Conservation (phyloP, 2,329 filamentous ascomycete genomes). For the Gaeumannomyces tritici region DNA sequence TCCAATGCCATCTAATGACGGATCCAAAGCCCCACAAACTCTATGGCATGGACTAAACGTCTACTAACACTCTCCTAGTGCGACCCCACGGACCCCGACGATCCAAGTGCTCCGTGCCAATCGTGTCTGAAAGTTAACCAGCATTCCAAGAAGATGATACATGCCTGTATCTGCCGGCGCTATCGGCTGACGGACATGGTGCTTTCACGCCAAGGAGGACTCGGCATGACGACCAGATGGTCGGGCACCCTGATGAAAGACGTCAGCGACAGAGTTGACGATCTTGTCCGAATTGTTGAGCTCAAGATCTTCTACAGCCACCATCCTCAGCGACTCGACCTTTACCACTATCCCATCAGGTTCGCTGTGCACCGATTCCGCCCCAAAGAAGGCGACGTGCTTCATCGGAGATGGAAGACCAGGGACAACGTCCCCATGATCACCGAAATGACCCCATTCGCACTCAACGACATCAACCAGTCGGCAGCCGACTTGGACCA, state of each 20-base stretch:
- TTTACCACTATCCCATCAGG: conserved; percentile 24
- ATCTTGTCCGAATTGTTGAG: conserved; percentile 21
- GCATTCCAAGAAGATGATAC: conserved; percentile 36
- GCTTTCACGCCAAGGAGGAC: conserved; percentile 31
- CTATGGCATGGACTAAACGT: background rate
- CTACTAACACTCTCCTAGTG: conserved; percentile 2
- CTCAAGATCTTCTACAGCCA: conserved; percentile 19
- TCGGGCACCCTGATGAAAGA: conserved; percentile 28
- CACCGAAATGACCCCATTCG: conserved; percentile 26
- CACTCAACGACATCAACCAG: conserved; percentile 25
- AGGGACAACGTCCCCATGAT: conserved; percentile 13
- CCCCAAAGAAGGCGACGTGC: conserved; percentile 25
- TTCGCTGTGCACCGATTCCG: conserved; percentile 32
- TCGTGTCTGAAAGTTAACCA: conserved; percentile 27
- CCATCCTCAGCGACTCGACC: conserved; percentile 19
- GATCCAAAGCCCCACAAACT: background rate
- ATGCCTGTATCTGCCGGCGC: conserved; percentile 32
- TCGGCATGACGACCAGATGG: conserved; percentile 34
- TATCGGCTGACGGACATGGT: conserved; percentile 30
- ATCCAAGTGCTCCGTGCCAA: conserved; percentile 18
- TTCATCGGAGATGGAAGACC: conserved; percentile 26
- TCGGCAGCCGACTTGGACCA: conserved; percentile 22
- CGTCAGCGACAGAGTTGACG: conserved; percentile 22
- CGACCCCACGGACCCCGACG: conserved; percentile 15
- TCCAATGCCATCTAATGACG: background rate